Base-by-base conservation (phyloP, 1,139 yeast genomes). In the Hansenula sp. region DNA sequence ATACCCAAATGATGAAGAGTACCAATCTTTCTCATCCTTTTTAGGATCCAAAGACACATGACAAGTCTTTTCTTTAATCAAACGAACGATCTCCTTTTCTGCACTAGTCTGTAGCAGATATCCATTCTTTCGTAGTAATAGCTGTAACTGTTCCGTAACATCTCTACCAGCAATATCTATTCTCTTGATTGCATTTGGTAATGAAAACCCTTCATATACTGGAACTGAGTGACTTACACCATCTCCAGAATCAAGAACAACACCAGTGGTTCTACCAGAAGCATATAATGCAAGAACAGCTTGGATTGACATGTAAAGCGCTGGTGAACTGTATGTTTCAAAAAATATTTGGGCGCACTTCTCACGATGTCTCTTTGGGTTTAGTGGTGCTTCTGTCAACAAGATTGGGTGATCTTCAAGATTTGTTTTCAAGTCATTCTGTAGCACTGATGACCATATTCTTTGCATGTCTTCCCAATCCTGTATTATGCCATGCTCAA, bases 141-240 rank as follows among this genome's bases (percentile, higher is more conserved):
- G 62, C 48, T 84, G 88, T 46, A 91, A 68, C 44, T 84, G 80
- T 44, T 82, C 85, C 0, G 97, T 88, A 12, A 91, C 76, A 56
- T 90, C 96, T 42, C 95, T 65, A 0, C 98, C 98, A 0, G 95
- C 97, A 27, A 89, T 65, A 59, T 90, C 95, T 54, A 85, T 73
- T 47, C 97, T 67, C 60, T 79, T 78, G 16, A 88, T 79, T 2
- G 94, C 81, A 3, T 83, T 73, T 0, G 91, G 82, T 25, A 91
- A 63, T 8, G 93, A 73, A 62, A 88, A 90, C 5, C 98, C 98
- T 48, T 89, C 93, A 62, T 77, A 91, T 0, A 93, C 89, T 0
- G 98, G 96, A 1, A 89, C 96, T 9, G 88, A 75, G 59, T 87
- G 93, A 38, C 86, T 78, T 21, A 89, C 96, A 4, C 97, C 97